A percentile compares a stretch with the other conserved stretches of the same genome.
These are phyloP conservation scores for Yamadazyma songkhlaensis DNA, from an alignment of 1,139 yeast species.

Conservation along the genomic window DNA sequence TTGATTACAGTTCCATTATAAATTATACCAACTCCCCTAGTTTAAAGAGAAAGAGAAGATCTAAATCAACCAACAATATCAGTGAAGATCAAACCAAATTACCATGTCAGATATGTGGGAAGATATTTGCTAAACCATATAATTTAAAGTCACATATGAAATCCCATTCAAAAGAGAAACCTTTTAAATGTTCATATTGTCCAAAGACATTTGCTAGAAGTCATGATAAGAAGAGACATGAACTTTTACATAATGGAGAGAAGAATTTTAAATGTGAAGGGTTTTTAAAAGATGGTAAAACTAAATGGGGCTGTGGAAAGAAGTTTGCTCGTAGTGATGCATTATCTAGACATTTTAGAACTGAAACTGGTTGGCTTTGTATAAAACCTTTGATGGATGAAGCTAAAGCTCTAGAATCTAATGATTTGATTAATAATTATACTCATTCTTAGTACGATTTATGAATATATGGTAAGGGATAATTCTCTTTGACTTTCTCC, in stretches of 20 bases:
- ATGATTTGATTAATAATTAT: conserved; percentile 11
- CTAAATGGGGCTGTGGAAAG: conserved; percentile 61
- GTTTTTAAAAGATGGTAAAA: conserved; percentile 44
- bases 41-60: conserved; percentile 32
- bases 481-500: too few species aligned
- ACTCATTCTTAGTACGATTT: conserved; percentile 1
- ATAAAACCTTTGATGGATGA: conserved; percentile 56
- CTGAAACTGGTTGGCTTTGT: conserved; percentile 59
- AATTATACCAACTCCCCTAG: conserved; percentile 37
- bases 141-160: conserved; percentile 55
- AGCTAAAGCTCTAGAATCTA: conserved; percentile 25
- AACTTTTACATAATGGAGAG: conserved; percentile 50
- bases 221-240: conserved; percentile 59
- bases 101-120: conserved; percentile 48
- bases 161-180: conserved; percentile 56
- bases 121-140: conserved; percentile 52
- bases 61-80: conserved; percentile 6
- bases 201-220: conserved; percentile 52
- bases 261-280: conserved; percentile 59
- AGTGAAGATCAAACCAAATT: conserved; percentile 16
- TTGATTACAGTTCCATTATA: conserved; percentile 38
- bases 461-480: too few species aligned
- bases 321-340: conserved; percentile 59
- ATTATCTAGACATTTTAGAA: conserved; percentile 53
- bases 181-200: conserved; percentile 49